phyloP scores from a whole-genome alignment of 2,329 filamentous ascomycete genomes.

The Gaeumannomyces tritici region DNA sequence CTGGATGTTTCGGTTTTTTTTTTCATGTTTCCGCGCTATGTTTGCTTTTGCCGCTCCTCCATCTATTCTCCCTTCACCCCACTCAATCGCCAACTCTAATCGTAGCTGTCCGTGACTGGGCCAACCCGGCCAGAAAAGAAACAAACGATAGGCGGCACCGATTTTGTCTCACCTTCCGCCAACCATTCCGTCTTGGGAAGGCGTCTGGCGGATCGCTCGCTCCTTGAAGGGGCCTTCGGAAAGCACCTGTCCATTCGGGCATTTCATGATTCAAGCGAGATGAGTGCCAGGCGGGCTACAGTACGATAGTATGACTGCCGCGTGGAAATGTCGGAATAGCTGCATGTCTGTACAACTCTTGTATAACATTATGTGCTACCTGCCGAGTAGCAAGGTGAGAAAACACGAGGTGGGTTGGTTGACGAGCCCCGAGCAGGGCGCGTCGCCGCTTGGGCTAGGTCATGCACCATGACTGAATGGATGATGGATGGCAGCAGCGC shows the following conservation, averaged over 20 bases:
- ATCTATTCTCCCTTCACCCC: too few species aligned
- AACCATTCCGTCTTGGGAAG: not conserved
- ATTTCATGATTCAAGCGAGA: not conserved
- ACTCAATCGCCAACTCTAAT: too few species aligned
- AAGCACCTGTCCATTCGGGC: not conserved
- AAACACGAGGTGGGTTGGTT: too few species aligned
- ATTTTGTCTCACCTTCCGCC: not conserved
- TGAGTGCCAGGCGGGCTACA: not conserved
- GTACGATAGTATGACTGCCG: too few species aligned
- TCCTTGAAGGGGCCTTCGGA: not conserved
- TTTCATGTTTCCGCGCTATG: too few species aligned
- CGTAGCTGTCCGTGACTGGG: too few species aligned
- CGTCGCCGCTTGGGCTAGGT: not conserved
- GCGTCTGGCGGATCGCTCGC: not conserved
- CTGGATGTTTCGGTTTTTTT: not conserved
- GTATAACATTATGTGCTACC: not conserved
- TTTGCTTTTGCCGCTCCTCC: too few species aligned
- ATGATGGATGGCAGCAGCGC: not conserved
- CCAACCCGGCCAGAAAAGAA: not conserved
- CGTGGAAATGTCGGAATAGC: not conserved
- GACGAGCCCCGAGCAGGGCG: too few species aligned
- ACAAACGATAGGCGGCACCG: not conserved
- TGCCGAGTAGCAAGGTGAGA: too few species aligned
- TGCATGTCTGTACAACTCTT: not conserved
- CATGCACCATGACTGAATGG: not conserved